These are phyloP conservation scores for Mortierella sp. DNA, from an alignment of 371 early-diverging fungal genomes.

Conservation along the genomic window DNA sequence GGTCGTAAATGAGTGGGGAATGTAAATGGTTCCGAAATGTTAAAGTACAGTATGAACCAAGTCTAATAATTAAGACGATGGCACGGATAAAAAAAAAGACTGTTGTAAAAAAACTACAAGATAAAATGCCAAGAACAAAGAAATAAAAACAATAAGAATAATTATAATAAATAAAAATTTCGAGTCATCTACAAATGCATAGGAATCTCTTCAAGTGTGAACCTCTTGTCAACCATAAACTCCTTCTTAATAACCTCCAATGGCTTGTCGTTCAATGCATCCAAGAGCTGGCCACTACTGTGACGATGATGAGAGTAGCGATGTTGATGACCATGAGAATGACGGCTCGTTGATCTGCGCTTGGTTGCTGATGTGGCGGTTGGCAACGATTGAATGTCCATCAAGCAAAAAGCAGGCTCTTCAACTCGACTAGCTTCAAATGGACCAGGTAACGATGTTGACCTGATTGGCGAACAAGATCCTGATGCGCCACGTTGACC, in stretches of 20 bases:
- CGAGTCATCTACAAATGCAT: conserved; percentile 24
- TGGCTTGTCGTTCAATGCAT: conserved; percentile 17
- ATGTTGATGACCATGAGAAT: conserved; percentile 4
- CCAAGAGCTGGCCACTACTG: neutral
- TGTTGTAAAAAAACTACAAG: neutral
- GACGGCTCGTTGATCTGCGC: conserved; percentile 2
- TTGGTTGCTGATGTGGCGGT: conserved; percentile 1
- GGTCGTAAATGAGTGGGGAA: neutral
- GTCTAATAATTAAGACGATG: neutral
- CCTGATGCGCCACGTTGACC: neutral
- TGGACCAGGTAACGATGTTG: neutral
- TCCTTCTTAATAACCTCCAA: conserved; percentile 32
- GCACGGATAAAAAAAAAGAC: neutral
- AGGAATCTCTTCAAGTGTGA: conserved; percentile 49
- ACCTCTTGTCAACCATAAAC: conserved; percentile 40
- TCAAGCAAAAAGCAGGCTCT: neutral
- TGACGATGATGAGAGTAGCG: conserved; percentile 2
- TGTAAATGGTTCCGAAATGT: neutral
- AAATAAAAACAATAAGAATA: neutral
- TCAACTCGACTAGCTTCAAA: neutral
- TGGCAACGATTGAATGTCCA: conserved; percentile 15
- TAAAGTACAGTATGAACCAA: neutral
- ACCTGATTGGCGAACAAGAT: neutral
- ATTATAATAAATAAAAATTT: neutral
- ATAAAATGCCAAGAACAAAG: neutral